Conservation (phyloP, 495 filamentous ascomycete genomes). For the Neurospora pannonica region DNA sequence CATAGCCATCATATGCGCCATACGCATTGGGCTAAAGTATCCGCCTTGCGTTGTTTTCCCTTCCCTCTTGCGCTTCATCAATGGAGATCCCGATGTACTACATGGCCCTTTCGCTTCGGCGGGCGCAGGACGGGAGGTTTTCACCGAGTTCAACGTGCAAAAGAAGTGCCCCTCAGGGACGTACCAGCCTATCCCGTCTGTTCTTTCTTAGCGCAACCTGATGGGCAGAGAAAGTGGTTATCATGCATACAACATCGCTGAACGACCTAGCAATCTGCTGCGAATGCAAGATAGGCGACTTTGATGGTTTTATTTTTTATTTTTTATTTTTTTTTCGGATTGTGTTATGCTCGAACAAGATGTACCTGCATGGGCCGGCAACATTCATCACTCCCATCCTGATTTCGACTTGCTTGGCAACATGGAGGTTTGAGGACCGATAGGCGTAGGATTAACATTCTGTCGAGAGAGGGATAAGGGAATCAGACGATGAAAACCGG, state of each 20-base stretch:
- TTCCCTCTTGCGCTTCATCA: neutral
- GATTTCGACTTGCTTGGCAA: neutral
- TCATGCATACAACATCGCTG: neutral
- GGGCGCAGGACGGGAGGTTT: neutral
- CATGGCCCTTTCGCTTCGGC: neutral
- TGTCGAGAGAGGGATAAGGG: neutral
- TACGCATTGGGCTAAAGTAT: neutral
- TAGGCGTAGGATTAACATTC: neutral
- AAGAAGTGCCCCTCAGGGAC: neutral
- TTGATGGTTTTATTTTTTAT: neutral
- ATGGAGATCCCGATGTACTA: neutral
- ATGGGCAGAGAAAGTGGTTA: neutral
- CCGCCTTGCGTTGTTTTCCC: neutral
- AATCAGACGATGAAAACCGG: neutral
- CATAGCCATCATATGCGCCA: neutral
- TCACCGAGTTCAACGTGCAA: neutral
- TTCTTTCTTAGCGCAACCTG: neutral
- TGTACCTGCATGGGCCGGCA: neutral
- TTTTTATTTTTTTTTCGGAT: neutral
- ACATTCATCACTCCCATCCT: neutral
- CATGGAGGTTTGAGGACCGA: neutral
- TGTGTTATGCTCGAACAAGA: neutral
- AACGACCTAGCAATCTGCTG: neutral
- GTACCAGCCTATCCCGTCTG: neutral
- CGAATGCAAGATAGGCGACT: neutral